Evolutionary conservation across 2,329 filamentous ascomycete genomes (phyloP), one percentile per base, ranked within the genome.

Genomic region (Blumeriella jaapii): DNA sequence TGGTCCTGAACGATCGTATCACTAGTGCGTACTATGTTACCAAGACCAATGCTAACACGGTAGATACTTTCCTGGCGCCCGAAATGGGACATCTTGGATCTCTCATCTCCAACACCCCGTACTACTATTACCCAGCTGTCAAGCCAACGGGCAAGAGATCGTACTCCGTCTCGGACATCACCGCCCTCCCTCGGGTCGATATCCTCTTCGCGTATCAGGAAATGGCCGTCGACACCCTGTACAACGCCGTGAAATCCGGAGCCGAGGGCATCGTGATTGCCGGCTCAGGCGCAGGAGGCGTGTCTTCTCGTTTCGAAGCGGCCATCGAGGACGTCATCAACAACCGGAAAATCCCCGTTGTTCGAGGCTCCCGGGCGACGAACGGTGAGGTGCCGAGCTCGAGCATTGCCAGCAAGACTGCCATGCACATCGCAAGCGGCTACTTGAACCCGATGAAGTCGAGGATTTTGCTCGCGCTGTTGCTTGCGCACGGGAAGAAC

Each of bases 1-100:
- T 77, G 13, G 68, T 69, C 2, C 55, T 78, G 38, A 78, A 77
- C 50, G 74, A 78, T 53, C 67, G 71, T 37, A 76, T 78, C 45
- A 64, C 63, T 4, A 64, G 59, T 13, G 67, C 71, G 12, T 74
- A 66, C 48, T 78, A 69, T 55, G 69, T 61, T 3, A 69, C 69
- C 34, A 79, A 79, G 57, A 71, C 66, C 19, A 70, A 77, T 47
- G 71, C 73, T 31, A 78, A 78, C 56, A 62, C 67, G 2, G 59
- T 77, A 31, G 74, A 78, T 48, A 74, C 73, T 6, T 79, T 79
- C 62, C 67, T 64, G 49, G 63, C 67, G 1, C 59, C 58, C 10
- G 74, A 79, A 55, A 61, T 63, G 45, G 70, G 73, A 2, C 65
- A 65, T 40, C 59, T 78, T 0, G 74, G 74, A 22, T 61, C 63